Base-by-base conservation (phyloP, 345 rosid species). In the Mangifera indica region DNA sequence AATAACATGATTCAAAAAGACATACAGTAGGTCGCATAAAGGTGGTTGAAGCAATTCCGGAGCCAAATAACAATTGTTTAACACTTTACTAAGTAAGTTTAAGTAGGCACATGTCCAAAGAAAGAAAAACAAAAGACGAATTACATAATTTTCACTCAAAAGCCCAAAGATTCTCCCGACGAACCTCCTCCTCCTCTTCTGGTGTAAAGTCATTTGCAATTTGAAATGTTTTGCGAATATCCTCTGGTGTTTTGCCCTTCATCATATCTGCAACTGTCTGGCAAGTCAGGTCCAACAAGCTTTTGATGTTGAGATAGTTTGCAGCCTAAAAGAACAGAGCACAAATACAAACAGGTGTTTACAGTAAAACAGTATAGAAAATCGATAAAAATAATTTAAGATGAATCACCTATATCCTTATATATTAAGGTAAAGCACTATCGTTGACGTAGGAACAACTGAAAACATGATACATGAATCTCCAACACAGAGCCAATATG, bases 151-250 rank as follows among this genome's bases (percentile, higher is more conserved):
- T 10, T 88, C 83, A 92, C 76, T 89, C 92, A 53, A 92, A 92
- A 5, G 91, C 96, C 97, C 96, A 92, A 62, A 77, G 85, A 73
- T 88, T 88, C 79, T 87, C 92, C 78, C 76, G 79, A 65, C 93
- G 84, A 69, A 89, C 80, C 79, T 85, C 87, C 3, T 72, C 88
- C 66, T 92, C 97, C 71, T 92, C 97, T 64, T 89, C 93, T 0
- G 80, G 48, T 0, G 92, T 72, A 80, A 87, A 88, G 74, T 89
- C 92, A 55, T 92, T 90, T 81, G 73, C 72, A 79, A 88, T 88
- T 78, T 81, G 79, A 72, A 89, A 88, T 21, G 65, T 76, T 34
- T 51, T 73, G 21, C 96, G 86, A 34, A 92, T 83, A 82, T 90
- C 77, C 40, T 81, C 91, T 1, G 91, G 87, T 3, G 85, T 85